phyloP scores from a whole-genome alignment of 2,329 filamentous ascomycete genomes.

The Dactylonectria macrodidyma region DNA sequence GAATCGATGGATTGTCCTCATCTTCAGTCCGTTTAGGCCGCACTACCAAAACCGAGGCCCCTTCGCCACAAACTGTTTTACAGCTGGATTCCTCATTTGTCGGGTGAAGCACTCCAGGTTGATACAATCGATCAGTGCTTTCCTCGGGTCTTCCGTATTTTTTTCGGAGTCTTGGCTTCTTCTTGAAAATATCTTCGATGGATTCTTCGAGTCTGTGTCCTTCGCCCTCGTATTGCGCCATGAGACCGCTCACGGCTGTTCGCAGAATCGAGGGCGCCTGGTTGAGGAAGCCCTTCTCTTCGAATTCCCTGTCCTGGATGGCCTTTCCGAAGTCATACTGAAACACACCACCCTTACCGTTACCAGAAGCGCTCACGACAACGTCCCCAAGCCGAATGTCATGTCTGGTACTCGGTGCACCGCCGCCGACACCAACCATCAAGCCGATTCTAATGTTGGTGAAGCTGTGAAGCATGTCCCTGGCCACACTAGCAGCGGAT shows the following conservation, averaged over 20 bases:
- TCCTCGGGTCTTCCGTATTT: constrained; percentile 20
- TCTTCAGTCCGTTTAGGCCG: too few species aligned
- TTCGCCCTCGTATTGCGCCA: constrained; percentile 8
- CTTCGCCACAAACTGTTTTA: too few species aligned
- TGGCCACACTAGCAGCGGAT: neutral
- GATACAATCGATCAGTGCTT: constrained; percentile 27
- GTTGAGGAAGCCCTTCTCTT: neutral
- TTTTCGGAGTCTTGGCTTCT: constrained; percentile 20
- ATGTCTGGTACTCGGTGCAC: neutral
- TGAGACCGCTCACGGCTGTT: constrained; percentile 10
- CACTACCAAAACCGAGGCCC: too few species aligned
- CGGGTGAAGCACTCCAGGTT: constrained; percentile 19
- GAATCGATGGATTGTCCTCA: neutral
- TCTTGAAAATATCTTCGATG: neutral
- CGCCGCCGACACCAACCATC: neutral
- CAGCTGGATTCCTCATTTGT: neutral
- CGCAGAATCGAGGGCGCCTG: neutral
- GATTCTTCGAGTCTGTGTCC: constrained; percentile 23
- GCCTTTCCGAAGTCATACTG: neutral
- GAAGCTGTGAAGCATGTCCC: neutral
- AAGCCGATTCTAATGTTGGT: neutral
- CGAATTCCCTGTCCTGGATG: neutral
- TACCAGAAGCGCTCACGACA: neutral
- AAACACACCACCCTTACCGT: neutral
- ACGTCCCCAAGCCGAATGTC: neutral